Evolutionary conservation across 257 asterid species (phyloP).

Genomic region (Solanum pennellii): DNA sequence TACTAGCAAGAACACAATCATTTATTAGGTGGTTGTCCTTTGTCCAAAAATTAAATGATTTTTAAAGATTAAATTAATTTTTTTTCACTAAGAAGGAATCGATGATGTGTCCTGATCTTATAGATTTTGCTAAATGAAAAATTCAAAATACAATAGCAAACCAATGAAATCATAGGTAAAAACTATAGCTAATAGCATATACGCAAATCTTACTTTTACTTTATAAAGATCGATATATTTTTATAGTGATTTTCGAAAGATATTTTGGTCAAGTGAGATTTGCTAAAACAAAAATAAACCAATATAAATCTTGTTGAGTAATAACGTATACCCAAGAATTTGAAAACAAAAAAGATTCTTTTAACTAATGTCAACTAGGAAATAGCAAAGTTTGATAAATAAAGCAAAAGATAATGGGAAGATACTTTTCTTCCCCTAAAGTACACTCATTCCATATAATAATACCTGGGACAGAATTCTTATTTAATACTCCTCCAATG

Average conservation of each 20-base stretch:
- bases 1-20: not conserved
- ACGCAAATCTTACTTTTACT: too few species aligned
- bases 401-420: conserved; percentile 1
- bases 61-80: not conserved
- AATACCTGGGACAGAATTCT: not conserved
- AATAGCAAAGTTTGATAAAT: not conserved
- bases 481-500: not conserved
- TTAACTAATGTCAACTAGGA: not conserved
- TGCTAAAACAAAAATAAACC: not conserved
- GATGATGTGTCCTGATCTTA: not conserved
- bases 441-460: not conserved
- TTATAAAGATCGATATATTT: too few species aligned
- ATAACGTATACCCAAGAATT: not conserved
- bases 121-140: not conserved
- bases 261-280: too few species aligned
- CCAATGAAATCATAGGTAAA: not conserved
- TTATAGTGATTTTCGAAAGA: too few species aligned
- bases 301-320: not conserved
- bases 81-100: not conserved
- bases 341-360: not conserved
- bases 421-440: not conserved
- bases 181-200: not conserved
- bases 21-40: not conserved
- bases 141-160: not conserved
- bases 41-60: not conserved